Base-by-base conservation (phyloP, 2,329 filamentous ascomycete genomes). In the Juglanconis oblonga region DNA sequence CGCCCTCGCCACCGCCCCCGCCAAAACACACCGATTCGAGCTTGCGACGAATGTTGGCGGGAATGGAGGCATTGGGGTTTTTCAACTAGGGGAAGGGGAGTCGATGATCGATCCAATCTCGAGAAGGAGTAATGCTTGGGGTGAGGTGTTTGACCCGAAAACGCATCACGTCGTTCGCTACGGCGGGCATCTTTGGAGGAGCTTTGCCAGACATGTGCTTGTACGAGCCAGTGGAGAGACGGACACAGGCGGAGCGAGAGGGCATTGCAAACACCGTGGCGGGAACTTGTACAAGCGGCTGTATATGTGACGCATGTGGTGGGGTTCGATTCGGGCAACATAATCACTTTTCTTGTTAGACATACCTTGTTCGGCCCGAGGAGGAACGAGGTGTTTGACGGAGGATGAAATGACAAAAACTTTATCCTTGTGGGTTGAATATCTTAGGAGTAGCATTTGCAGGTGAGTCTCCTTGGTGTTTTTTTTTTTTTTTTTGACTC, bases 1-100 rank as follows among this genome's bases (percentile, higher is more conserved):
- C 59, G 14, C 48, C 60, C 11, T 24, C 52, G 5, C 60, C 60
- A 1, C 60, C 60, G 1, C 42, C 56, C 2, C 60, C 60, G 29
- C 60, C 60, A n/a, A 62, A 42, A 42, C 60, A 62, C 29, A 40
- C 47, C 10, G 47, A 48, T 5, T 14, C 9, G 42, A 49, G 50
- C 6, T 31, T 52, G 51, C 42, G 42, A 13, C 17, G 48, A 4
- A 36, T 56, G 5, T 5, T 52, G 11, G 52, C 44, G 29, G 38
- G 35, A 7, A 17, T 13, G 17, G 60, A 48, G 3, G 52, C 29
- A 14, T 11, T 50, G 35, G 48, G 48, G n/a, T 13, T 52, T 17
- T 47, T 38, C 33, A 52, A 31, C 36, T 52, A 29, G 55, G n/a
- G 40, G 48, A n/a, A 38, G 11, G 7, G 35, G 35, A 38, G 35